phyloP scores from a whole-genome alignment of 192 early-diverging fungal genomes.

The Coemansia furcata region DNA sequence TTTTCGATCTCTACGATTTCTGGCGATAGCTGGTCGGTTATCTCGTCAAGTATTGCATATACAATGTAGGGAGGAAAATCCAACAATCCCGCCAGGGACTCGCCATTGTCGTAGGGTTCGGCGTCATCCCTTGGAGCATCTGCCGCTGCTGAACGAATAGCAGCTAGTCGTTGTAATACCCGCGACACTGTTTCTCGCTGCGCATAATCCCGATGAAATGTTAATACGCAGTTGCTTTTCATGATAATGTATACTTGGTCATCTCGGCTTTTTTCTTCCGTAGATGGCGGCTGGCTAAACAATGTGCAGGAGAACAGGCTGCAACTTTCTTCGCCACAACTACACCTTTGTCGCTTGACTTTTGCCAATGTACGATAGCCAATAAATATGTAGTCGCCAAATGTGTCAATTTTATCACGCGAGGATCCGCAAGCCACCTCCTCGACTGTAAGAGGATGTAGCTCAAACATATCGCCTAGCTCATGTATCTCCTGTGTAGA shows the following conservation, averaged over 20 bases:
- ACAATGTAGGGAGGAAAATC: conserved; percentile 81
- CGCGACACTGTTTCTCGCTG: conserved; percentile 8
- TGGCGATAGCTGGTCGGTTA: conserved; percentile 86
- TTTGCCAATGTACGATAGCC: conserved; percentile 45
- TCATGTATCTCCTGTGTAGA: conserved; percentile 57
- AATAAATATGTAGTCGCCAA: conserved; percentile 62
- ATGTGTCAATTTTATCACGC: conserved; percentile 87
- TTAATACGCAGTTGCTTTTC: conserved; percentile 33
- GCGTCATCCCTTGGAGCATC: background rate
- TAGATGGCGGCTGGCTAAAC: background rate
- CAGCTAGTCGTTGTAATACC: conserved; percentile 31
- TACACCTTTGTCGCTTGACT: background rate
- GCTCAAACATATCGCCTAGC: conserved; percentile 61
- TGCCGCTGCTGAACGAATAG: conserved; percentile 16
- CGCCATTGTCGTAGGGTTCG: background rate
- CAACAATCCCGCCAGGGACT: conserved; percentile 20
- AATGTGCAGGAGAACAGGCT: background rate
- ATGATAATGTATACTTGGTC: conserved; percentile 27
- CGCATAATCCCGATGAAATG: conserved; percentile 20
- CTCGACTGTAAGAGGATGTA: conserved; percentile 80
- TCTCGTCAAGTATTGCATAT: conserved; percentile 91
- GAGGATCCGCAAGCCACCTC: conserved; percentile 85
- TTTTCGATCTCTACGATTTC: conserved; percentile 81
- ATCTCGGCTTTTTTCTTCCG: background rate
- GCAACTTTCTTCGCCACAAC: conserved; percentile 4